Base-by-base conservation (phyloP, 2,329 filamentous ascomycete species). In the Cadophora gregata region DNA sequence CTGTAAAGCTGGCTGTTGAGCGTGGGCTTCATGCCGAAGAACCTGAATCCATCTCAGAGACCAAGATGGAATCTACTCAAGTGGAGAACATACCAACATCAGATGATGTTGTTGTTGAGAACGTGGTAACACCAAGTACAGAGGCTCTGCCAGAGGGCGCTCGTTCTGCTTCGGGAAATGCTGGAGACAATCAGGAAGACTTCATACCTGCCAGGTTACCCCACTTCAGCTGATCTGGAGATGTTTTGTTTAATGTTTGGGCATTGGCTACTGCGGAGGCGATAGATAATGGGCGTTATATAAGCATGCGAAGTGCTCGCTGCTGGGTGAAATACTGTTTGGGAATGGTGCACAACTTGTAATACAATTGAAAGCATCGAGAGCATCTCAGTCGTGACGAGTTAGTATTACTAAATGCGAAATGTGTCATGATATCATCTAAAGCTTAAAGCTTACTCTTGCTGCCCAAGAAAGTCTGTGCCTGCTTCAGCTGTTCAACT, bases 401-500 rank as follows among this genome's bases (percentile, higher is more conserved):
- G 24, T 16, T 24, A 14, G 10, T 61, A 61, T 61, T 61, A 50
- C 59, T 61, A 42, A 60, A 42, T 33, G 42, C n/a, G 56, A 29
- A 29, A 38, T 42, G 24, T 62, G 33, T n/a, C 59, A 36, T 31
- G 56, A 12, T 33, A 59, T 31, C 25, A 3, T 73, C 51, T 65
- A 75, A n/a, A 76, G 61, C 63, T 67, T 65, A 75, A n/a, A 76
- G 61, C 63, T 67, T 76, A 63, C 81, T 83, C 73, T 78, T 80
- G 21, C 75, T 75, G 29, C 75, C 75, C 75, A 94, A 77, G 79
- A 91, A 94, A 2, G 80, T 79, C 47, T 84, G 81, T 4, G 89
- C 90, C 31, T 84, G 76, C 77, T 83, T 87, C 73, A 96, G 76
- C 83, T 90, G 87, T 1, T 86, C 84, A 9, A 89, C 88, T 0